Evolutionary conservation across 352 stramenopile genomes (phyloP), one percentile per base, ranked within the genome.

Genomic region (Pythium apleroticum): DNA sequence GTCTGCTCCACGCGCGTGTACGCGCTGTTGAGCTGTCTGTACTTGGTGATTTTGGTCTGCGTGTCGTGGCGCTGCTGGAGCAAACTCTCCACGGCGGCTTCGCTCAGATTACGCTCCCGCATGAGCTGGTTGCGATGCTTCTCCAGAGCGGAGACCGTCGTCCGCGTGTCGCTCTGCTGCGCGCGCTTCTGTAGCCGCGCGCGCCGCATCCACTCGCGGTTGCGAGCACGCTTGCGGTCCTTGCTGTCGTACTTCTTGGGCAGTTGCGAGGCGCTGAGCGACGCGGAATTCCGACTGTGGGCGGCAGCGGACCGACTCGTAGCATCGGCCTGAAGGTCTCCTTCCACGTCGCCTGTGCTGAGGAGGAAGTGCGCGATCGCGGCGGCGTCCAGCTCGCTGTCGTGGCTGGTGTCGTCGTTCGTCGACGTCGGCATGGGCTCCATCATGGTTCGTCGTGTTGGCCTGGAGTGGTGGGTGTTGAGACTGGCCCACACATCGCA

Each of bases 181-280:
- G 50, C 50, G 0, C 52, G 60, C 60, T 66, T 66, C 22, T 33
- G 35, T 17, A 66, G 60, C 1, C 60, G 60, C n/a, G 60, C 60
- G 5, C 52, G 50, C 10, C 60, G 60, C 60, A 66, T 66, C 50
- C 60, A 66, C 50, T 66, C 60, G 33, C 60, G 60, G 25, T 66
- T 66, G 41, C 60, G 60, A 19, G 58, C 41, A 4, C 60, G 60
- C 52, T 66, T 66, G 39, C 50, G 50, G 27, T 39, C 24, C n/a
- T 59, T 60, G 52, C 52, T 66, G 50, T 60, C 60, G 28, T 20
- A 53, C 24, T 53, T 53, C 25, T n/a, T 31, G 43, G 43, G n/a
- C 19, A 27, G 10, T 5, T 50, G n/a, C 17, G 19, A 27, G n/a
- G 27, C 3, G 1, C n/a, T 12, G 15, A 46, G 37, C 37, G 14